phyloP scores from a whole-genome alignment of 495 filamentous ascomycete species.

The Cladorrhinum samala region DNA sequence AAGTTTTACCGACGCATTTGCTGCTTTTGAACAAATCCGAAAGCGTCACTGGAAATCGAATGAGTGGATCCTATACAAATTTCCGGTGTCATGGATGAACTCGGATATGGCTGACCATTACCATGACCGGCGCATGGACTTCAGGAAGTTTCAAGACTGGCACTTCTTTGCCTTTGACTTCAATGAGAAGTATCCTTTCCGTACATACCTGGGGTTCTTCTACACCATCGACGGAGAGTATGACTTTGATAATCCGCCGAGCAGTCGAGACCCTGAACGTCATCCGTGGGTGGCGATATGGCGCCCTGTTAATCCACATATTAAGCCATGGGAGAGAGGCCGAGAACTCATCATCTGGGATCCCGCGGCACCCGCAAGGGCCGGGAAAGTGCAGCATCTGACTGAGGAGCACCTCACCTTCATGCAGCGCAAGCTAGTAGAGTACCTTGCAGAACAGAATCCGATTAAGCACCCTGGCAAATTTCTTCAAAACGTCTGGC shows the following conservation, averaged over 20 bases:
- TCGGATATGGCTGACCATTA: slow-evolving; percentile 31
- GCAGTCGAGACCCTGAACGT: slow-evolving; percentile 11
- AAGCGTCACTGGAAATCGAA: neutral
- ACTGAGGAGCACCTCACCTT: slow-evolving; percentile 26
- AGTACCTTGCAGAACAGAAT: slow-evolving; percentile 21
- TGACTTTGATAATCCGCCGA: slow-evolving; percentile 20
- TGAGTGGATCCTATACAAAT: slow-evolving; percentile 19
- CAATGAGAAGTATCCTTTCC: neutral
- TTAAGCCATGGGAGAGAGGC: slow-evolving; percentile 4
- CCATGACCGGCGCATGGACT: slow-evolving; percentile 21
- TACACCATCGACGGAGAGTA: slow-evolving; percentile 38
- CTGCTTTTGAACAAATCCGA: neutral
- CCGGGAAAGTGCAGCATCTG: neutral
- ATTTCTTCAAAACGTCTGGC: slow-evolving; percentile 32
- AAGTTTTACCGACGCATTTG: slow-evolving; percentile 1
- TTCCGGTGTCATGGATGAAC: slow-evolving; percentile 35
- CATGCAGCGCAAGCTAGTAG: slow-evolving; percentile 36
- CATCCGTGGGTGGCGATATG: slow-evolving; percentile 40
- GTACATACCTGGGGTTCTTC: slow-evolving; percentile 35
- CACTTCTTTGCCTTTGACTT: slow-evolving; percentile 20
- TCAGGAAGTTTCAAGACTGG: slow-evolving; percentile 33
- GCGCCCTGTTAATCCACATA: slow-evolving; percentile 31
- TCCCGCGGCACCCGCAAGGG: slow-evolving; percentile 18
- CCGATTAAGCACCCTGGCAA: slow-evolving; percentile 18
- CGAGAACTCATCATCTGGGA: slow-evolving; percentile 47